Evolutionary conservation across 106 monocot species (phyloP).

Genomic region (Dioscorea zingiberensis): DNA sequence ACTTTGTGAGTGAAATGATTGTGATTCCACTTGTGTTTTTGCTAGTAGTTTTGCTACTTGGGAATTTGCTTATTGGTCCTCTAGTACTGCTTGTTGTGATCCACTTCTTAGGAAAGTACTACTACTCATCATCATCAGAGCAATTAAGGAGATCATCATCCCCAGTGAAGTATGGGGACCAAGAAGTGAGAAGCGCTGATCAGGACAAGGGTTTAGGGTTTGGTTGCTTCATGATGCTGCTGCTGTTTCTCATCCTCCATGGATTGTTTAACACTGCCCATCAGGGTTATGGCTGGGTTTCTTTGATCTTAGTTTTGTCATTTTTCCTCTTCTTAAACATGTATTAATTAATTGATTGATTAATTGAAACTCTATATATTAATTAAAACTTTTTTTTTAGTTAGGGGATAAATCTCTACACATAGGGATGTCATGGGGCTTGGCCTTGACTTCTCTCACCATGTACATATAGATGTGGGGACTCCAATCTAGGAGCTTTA

Average conservation of each 20-base stretch:
- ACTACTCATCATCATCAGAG: background rate
- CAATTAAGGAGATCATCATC: no score
- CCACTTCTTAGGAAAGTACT: background rate
- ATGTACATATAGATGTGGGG: no score
- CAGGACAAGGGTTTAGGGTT: background rate
- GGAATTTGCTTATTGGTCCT: background rate
- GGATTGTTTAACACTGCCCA: background rate
- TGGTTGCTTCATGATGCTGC: background rate
- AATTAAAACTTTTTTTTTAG: no score
- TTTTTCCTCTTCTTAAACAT: constrained; percentile 2
- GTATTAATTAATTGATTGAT: background rate
- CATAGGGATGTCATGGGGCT: no score
- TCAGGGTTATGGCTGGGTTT: background rate
- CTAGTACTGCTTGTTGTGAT: background rate
- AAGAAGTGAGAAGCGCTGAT: background rate
- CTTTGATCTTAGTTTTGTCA: background rate
- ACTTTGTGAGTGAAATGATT: background rate
- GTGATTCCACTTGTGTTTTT: background rate
- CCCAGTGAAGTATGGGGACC: background rate
- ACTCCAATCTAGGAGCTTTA: no score
- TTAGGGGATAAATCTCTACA: no score
- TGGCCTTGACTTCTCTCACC: no score
- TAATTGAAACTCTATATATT: no score
- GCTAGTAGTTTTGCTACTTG: background rate
- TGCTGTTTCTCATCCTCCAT: background rate